Percentiles rank a stretch among this genome's conserved stretches.
phyloP scores from a whole-genome alignment of 2,329 filamentous ascomycete species.

The Leptosphaerulina australis region DNA sequence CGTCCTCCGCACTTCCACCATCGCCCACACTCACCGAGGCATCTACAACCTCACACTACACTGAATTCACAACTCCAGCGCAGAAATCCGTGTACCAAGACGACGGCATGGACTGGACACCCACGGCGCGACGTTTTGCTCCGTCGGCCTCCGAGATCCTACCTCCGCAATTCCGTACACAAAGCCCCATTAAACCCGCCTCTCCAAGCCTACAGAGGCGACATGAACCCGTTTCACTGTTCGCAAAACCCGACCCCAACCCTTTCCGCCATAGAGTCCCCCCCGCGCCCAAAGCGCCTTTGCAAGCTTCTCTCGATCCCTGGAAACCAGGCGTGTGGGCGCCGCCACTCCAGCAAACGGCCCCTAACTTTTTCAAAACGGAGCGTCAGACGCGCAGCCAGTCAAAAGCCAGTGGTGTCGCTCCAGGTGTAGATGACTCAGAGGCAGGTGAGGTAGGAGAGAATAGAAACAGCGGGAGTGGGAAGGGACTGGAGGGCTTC shows the following conservation, averaged over 20 bases:
- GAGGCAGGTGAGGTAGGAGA: constrained; percentile 6
- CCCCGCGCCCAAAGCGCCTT: constrained; percentile 69
- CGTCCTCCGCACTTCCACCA: constrained; percentile 34
- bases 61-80: constrained; percentile 33
- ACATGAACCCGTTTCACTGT: constrained; percentile 25
- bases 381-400: constrained; percentile 34
- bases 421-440: background rate
- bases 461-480: background rate
- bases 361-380: constrained; percentile 59
- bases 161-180: constrained; percentile 25
- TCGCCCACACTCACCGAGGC: constrained; percentile 41
- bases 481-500: constrained; percentile 27
- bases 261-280: constrained; percentile 76
- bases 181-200: constrained; percentile 12
- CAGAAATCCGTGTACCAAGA: constrained; percentile 30
- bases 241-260: constrained; percentile 47
- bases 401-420: background rate
- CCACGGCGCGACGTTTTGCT: constrained; percentile 55
- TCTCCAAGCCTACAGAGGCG: background rate
- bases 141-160: constrained; percentile 35
- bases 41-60: constrained; percentile 33
- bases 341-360: constrained; percentile 59
- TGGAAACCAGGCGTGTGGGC: constrained; percentile 53
- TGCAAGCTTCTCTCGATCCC: constrained; percentile 67
- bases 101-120: constrained; percentile 77